Percentiles rank a stretch among this genome's conserved stretches.
Conservation (phyloP, 2,329 filamentous ascomycete species). For the Penicillium sp. region DNA sequence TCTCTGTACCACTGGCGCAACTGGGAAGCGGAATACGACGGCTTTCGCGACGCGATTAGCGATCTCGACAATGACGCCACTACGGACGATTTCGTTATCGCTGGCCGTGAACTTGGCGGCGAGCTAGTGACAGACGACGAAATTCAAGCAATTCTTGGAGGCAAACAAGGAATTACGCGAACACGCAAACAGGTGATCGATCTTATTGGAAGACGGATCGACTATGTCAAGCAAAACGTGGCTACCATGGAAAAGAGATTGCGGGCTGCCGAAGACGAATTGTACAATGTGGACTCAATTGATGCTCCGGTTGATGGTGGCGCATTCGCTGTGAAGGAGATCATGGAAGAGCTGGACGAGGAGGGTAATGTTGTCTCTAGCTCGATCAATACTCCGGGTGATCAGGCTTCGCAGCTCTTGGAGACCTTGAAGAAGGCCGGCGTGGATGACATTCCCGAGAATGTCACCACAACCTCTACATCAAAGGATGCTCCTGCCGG, state of each 20-base stretch:
- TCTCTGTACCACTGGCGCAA: conserved; percentile 84
- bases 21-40: conserved; percentile 89
- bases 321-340: conserved; percentile 79
- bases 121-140: conserved; percentile 50
- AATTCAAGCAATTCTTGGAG: conserved; percentile 54
- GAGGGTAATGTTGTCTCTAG: conserved; percentile 78
- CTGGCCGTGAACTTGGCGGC: conserved; percentile 46
- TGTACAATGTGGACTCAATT: conserved; percentile 61
- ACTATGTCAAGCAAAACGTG: conserved; percentile 85
- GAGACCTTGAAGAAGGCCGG: conserved; percentile 77
- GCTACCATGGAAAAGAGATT: conserved; percentile 71
- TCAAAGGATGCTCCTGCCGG: conserved; percentile 14
- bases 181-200: conserved; percentile 63
- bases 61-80: conserved; percentile 50
- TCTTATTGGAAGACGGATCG: conserved; percentile 71
- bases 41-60: conserved; percentile 77
- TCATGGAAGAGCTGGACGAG: conserved; percentile 88
- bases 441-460: conserved; percentile 50
- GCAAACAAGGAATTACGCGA: conserved; percentile 46
- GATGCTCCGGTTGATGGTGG: conserved; percentile 63
- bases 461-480: background rate
- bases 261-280: conserved; percentile 61
- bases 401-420: conserved; percentile 64
- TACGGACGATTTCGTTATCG: conserved; percentile 54
- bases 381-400: conserved; percentile 64